Evolutionary conservation across 306 rosid species (phyloP), one percentile per base, ranked within the genome.

Genomic region (Luffa aegyptiaca): DNA sequence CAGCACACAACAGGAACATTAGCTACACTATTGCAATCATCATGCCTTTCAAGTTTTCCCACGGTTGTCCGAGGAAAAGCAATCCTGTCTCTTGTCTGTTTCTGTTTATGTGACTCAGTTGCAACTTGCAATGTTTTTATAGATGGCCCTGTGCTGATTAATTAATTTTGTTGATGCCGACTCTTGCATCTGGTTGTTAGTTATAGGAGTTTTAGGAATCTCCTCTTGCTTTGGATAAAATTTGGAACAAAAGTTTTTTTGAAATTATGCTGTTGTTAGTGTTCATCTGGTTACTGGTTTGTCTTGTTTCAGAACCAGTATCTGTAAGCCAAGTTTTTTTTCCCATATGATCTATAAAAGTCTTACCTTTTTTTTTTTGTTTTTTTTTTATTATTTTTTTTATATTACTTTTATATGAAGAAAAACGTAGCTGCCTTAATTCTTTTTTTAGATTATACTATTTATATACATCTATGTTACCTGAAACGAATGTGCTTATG

Each of bases 401-500:
- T n/a, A n/a, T n/a, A n/a, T n/a, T n/a, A 26, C 31, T 26, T 26
- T 26, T 26, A 26, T 0, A 26, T 26, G 31, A 26, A 26, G 12
- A 10, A 45, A 8, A 45, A 45, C 9, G 1, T 45, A 7, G 7
- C 26, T 55, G 9, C 59, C 0, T 63, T 36, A 31, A 2, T 35
- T 13, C 4, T 13, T 26, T 26, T 33, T 26, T 17, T 63, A 35
- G 51, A 17, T 9, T 39, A 17, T 39, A 39, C 13, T 18, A 41
- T 41, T 2, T 1, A n/a, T 68, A 68, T 0, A 4, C 13, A 2
- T 66, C 0, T 1, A 4, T 42, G 4, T 51, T 56, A 39, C 39
- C 57, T 76, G 48, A 57, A 18, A 37, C 46, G 39, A 3, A 69
- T 48, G 82, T 81, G 91, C 87, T 81, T 86, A 65, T 81, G 80